Percentiles rank a stretch among this genome's conserved stretches.
phyloP scores from a whole-genome alignment of 2,329 filamentous ascomycete species.

The Fusarium euwallaceae region DNA sequence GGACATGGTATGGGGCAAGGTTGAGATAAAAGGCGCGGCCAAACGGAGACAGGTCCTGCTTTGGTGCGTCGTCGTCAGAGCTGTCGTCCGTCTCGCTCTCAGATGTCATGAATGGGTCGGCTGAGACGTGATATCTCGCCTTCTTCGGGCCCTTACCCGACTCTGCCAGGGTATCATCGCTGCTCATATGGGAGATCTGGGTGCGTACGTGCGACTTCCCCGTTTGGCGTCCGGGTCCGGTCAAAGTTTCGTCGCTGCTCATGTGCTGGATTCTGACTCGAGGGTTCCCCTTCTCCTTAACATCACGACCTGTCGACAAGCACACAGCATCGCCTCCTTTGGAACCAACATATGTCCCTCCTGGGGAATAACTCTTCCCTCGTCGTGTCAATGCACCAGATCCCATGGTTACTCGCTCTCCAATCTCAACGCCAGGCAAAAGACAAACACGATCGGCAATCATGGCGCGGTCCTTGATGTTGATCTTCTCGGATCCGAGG shows the following conservation, averaged over 20 bases:
- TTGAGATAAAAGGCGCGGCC: constrained; percentile 68
- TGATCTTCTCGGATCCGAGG: constrained; percentile 61
- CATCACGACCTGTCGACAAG: constrained; percentile 44
- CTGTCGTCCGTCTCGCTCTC: constrained; percentile 35
- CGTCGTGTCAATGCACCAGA: constrained; percentile 65
- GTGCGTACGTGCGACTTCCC: constrained; percentile 17
- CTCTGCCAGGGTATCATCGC: constrained; percentile 44
- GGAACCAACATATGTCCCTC: constrained; percentile 65
- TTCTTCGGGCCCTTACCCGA: constrained; percentile 12
- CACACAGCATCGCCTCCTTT: constrained; percentile 65
- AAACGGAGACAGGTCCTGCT: constrained; percentile 58
- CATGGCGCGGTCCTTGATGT: constrained; percentile 64
- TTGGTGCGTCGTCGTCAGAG: background rate
- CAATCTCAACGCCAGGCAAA: constrained; percentile 64
- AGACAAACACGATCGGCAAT: constrained; percentile 68
- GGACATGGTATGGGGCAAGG: constrained; percentile 63
- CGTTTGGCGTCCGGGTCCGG: constrained; percentile 5
- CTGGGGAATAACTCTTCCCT: constrained; percentile 58
- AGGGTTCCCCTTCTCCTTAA: constrained; percentile 9
- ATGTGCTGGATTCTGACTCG: constrained; percentile 25
- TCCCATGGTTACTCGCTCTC: constrained; percentile 63
- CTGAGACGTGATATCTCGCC: background rate
- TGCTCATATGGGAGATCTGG: constrained; percentile 42
- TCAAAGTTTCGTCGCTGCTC: constrained; percentile 42
- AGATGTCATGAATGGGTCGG: constrained; percentile 26